phyloP scores from a whole-genome alignment of 2,329 filamentous ascomycete genomes.

The Cadophora sp. region DNA sequence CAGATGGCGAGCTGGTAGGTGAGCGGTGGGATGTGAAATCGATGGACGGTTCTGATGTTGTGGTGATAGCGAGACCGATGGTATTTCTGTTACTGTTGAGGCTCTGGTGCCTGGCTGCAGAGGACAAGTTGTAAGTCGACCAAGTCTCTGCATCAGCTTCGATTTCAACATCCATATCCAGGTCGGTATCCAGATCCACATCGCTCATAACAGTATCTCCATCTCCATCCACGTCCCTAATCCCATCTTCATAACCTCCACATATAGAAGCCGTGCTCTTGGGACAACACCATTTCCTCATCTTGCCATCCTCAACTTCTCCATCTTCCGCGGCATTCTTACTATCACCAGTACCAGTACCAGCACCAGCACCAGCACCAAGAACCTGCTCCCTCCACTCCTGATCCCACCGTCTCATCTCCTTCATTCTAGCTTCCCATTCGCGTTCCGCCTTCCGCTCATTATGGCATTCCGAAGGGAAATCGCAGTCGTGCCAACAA shows the following conservation, averaged over 20 bases:
- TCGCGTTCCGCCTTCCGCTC: constrained; percentile 24
- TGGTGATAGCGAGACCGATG: neutral
- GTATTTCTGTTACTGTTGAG: no score
- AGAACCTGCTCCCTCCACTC: neutral
- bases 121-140: neutral
- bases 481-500: constrained; percentile 38
- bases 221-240: neutral
- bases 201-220: constrained; percentile 1
- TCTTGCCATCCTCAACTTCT: neutral
- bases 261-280: neutral
- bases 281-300: neutral
- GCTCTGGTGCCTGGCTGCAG: no score
- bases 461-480: constrained; percentile 35
- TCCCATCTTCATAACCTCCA: neutral
- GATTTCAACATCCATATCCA: neutral
- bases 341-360: neutral
- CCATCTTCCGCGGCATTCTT: neutral
- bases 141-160: neutral
- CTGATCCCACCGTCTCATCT: constrained; percentile 20
- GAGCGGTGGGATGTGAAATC: no score
- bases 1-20: neutral
- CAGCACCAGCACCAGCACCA: neutral
- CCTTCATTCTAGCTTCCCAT: constrained; percentile 18
- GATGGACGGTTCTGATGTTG: neutral
- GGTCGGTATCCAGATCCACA: neutral